Conservation (phyloP, 1,284 basidiomycete species). For the Fomes fomentarius region DNA sequence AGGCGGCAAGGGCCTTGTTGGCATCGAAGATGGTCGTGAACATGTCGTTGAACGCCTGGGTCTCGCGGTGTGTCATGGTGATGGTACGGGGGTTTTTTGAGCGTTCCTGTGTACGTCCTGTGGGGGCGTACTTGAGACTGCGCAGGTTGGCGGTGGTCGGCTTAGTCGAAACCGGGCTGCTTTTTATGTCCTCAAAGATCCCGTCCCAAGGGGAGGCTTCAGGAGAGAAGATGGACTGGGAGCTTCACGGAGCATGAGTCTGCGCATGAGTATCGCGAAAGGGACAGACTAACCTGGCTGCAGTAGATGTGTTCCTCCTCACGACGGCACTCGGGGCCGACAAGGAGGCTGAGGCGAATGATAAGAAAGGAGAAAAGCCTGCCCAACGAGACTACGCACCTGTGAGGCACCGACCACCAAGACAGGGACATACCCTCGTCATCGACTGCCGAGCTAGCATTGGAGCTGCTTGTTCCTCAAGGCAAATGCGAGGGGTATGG, state of each 20-base stretch:
- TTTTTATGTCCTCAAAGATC: slow-evolving; percentile 50
- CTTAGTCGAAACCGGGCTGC: slow-evolving; percentile 24
- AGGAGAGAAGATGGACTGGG: slow-evolving; percentile 31
- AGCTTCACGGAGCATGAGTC: too few relatives aligned
- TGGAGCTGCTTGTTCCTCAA: too few relatives aligned
- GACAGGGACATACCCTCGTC: slow-evolving; percentile 16
- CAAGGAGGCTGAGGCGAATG: slow-evolving; percentile 10
- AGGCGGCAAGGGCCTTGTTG: not conserved
- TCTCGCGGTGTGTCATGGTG: slow-evolving; percentile 69
- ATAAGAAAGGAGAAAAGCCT: not conserved
- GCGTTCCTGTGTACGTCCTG: slow-evolving; percentile 1
- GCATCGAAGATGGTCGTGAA: slow-evolving; percentile 65
- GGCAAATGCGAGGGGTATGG: too few relatives aligned
- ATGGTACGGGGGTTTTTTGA: slow-evolving; percentile 42
- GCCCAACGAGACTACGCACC: slow-evolving; percentile 1
- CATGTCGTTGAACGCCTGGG: slow-evolving; percentile 68
- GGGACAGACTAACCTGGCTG: slow-evolving; percentile 1
- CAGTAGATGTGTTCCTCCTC: not conserved
- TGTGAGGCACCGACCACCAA: slow-evolving; percentile 14
- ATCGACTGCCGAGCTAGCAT: slow-evolving; percentile 16
- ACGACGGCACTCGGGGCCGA: not conserved
- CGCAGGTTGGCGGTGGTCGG: slow-evolving; percentile 10
- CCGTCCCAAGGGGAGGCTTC: slow-evolving; percentile 56
- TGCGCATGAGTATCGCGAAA: too few relatives aligned
- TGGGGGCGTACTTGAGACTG: slow-evolving; percentile 6